phyloP scores from a whole-genome alignment of 2,329 filamentous ascomycete species.

The Ramularia collo-cygni region DNA sequence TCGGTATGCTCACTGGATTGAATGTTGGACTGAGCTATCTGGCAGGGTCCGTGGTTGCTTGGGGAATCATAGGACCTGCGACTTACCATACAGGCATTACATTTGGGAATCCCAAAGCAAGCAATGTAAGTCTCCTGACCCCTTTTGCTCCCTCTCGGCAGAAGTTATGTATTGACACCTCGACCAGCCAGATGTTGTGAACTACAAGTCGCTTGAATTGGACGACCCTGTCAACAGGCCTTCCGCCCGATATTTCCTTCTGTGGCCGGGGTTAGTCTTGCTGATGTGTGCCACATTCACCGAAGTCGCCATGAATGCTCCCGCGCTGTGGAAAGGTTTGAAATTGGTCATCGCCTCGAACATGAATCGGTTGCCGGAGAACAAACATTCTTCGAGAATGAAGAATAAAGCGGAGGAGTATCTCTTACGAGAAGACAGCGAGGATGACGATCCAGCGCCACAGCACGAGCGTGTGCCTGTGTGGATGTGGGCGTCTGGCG shows the following conservation, averaged over 20 bases:
- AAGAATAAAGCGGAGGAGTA: slow-evolving; percentile 7
- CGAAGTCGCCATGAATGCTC: slow-evolving; percentile 13
- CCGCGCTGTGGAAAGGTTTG: slow-evolving; percentile 8
- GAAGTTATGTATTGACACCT: too few relatives aligned
- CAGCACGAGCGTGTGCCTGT: slow-evolving; percentile 39
- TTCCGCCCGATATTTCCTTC: too few relatives aligned
- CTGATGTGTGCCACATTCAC: slow-evolving; percentile 39
- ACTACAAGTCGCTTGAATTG: too few relatives aligned
- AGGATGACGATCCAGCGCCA: slow-evolving; percentile 43
- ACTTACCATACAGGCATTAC: too few relatives aligned
- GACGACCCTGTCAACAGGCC: too few relatives aligned
- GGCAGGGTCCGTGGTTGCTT: too few relatives aligned
- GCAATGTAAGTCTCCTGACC: too few relatives aligned
- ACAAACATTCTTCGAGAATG: neutral
- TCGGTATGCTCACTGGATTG: slow-evolving; percentile 51
- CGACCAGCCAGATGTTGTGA: too few relatives aligned
- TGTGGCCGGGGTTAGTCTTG: too few relatives aligned
- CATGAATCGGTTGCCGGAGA: slow-evolving; percentile 3
- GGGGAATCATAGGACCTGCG: too few relatives aligned
- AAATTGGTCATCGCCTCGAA: slow-evolving; percentile 7
- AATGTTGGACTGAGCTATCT: slow-evolving; percentile 54
- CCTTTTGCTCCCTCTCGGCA: too few relatives aligned
- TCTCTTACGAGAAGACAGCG: slow-evolving; percentile 12
- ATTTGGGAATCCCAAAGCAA: too few relatives aligned
- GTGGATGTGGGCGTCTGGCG: slow-evolving; percentile 47